A percentile compares a stretch with the other conserved stretches of the same genome.
Evolutionary conservation across 495 filamentous ascomycete genomes (phyloP).

Genomic region (Cenococcum geophilum): DNA sequence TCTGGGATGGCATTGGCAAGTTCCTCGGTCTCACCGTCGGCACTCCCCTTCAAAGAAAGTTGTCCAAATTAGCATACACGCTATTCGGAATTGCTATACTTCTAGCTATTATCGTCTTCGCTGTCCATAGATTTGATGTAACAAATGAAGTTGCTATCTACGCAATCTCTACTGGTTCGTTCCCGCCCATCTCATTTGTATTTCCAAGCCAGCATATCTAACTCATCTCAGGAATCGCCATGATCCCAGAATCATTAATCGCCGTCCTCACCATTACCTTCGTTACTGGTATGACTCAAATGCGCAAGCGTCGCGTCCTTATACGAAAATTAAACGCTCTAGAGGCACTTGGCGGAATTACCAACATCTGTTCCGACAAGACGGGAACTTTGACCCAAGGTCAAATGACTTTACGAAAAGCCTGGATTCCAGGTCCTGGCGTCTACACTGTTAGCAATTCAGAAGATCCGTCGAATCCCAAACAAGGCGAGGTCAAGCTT

Average conservation of each 20-base stretch:
- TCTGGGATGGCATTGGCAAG: slow-evolving; percentile 57
- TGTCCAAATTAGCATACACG: slow-evolving; percentile 67
- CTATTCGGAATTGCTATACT: slow-evolving; percentile 70
- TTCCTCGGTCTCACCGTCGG: slow-evolving; percentile 72
- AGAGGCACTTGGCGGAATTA: slow-evolving; percentile 77
- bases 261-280: slow-evolving; percentile 68
- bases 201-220: background rate
- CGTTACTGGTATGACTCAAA: slow-evolving; percentile 69
- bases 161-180: slow-evolving; percentile 60
- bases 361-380: slow-evolving; percentile 86
- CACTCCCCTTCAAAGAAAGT: slow-evolving; percentile 75
- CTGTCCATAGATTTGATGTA: slow-evolving; percentile 63
- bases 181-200: background rate
- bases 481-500: slow-evolving; percentile 48
- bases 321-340: slow-evolving; percentile 74
- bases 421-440: slow-evolving; percentile 66
- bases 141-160: slow-evolving; percentile 73
- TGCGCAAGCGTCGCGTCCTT: slow-evolving; percentile 71
- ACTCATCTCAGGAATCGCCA: slow-evolving; percentile 51
- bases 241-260: slow-evolving; percentile 65
- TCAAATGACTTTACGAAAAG: slow-evolving; percentile 72
- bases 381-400: slow-evolving; percentile 77
- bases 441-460: slow-evolving; percentile 57
- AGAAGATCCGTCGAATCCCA: slow-evolving; percentile 54
- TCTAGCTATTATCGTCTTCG: slow-evolving; percentile 74